A percentile compares a stretch with the other conserved stretches of the same genome.
These are phyloP conservation scores for Lichtheimia ramosa DNA, from an alignment of 371 early-diverging fungal genomes.

Conservation along the genomic window DNA sequence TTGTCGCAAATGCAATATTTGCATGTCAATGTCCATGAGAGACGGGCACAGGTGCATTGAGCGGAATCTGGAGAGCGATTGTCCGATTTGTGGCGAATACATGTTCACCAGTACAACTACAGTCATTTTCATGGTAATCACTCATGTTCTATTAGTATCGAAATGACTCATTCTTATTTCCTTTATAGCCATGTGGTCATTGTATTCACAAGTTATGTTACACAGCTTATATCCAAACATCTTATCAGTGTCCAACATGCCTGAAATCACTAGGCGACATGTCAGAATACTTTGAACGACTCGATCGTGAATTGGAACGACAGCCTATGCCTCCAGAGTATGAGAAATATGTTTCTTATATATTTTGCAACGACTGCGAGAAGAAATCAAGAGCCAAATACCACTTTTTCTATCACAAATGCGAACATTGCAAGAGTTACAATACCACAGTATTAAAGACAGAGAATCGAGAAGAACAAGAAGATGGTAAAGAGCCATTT, in stretches of 20 bases:
- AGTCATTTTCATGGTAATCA: conserved; percentile 80
- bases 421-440: conserved; percentile 83
- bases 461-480: conserved; percentile 18
- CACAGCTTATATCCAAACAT: conserved; percentile 78
- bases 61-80: conserved; percentile 87
- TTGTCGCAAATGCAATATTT: conserved; percentile 93
- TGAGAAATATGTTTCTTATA: conserved; percentile 60
- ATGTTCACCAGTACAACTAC: conserved; percentile 87
- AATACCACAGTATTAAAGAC: conserved; percentile 89
- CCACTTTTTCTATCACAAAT: conserved; percentile 97
- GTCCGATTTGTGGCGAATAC: conserved; percentile 97
- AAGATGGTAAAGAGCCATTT: background rate
- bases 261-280: conserved; percentile 91
- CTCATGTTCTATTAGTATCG: too few relatives aligned
- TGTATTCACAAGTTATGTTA: conserved; percentile 92
- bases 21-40: conserved; percentile 76
- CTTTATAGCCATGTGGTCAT: conserved; percentile 87
- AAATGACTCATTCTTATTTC: conserved; percentile 4
- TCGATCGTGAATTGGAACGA: conserved; percentile 79
- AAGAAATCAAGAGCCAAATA: conserved; percentile 77
- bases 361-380: conserved; percentile 97
- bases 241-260: conserved; percentile 97
- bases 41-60: conserved; percentile 93
- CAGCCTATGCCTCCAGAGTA: conserved; percentile 94
- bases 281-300: conserved; percentile 76